Percentiles rank a stretch among this genome's conserved stretches.
phyloP scores from a whole-genome alignment of 805 yeast genomes.

The Yamadazyma endophytica region DNA sequence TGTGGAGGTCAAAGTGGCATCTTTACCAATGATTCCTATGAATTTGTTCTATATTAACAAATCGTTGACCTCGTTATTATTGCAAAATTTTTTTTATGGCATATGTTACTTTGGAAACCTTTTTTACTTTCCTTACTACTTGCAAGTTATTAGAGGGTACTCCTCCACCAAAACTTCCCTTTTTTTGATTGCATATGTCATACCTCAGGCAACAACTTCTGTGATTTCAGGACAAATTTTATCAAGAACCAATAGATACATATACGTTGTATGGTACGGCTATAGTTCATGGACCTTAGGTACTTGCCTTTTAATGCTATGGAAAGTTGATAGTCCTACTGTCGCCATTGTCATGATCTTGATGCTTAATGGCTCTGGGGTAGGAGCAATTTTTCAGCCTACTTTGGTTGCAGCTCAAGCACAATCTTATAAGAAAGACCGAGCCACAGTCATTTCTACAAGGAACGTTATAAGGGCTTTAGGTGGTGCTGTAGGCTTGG shows the following conservation, averaged over 20 bases:
- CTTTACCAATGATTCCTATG: slow-evolving; percentile 52
- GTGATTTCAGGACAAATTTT: slow-evolving; percentile 42
- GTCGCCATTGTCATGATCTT: slow-evolving; percentile 20
- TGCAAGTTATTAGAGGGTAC: slow-evolving; percentile 31
- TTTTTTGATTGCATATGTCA: slow-evolving; percentile 40
- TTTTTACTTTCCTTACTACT: slow-evolving; percentile 36
- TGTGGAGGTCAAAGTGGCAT: slow-evolving; percentile 46
- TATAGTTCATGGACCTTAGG: slow-evolving; percentile 39
- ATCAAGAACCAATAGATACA: slow-evolving; percentile 38
- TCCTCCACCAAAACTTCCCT: slow-evolving; percentile 27
- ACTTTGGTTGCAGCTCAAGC: slow-evolving; percentile 54
- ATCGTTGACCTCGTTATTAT: slow-evolving; percentile 26
- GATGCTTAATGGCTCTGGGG: slow-evolving; percentile 27
- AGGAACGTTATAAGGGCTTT: slow-evolving; percentile 52
- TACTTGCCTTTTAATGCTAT: slow-evolving; percentile 29
- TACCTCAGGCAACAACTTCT: slow-evolving; percentile 38
- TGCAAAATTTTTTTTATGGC: slow-evolving; percentile 43
- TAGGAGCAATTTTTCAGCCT: slow-evolving; percentile 51
- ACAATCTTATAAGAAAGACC: slow-evolving; percentile 43
- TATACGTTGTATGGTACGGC: slow-evolving; percentile 37
- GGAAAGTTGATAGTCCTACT: slow-evolving; percentile 22
- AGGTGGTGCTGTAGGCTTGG: slow-evolving; percentile 57
- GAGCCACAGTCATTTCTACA: slow-evolving; percentile 56
- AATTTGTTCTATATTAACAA: slow-evolving; percentile 32
- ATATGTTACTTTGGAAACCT: slow-evolving; percentile 42